Base-by-base conservation (phyloP, 2,329 filamentous ascomycete genomes). In the Proliferodiscus dingleyae region DNA sequence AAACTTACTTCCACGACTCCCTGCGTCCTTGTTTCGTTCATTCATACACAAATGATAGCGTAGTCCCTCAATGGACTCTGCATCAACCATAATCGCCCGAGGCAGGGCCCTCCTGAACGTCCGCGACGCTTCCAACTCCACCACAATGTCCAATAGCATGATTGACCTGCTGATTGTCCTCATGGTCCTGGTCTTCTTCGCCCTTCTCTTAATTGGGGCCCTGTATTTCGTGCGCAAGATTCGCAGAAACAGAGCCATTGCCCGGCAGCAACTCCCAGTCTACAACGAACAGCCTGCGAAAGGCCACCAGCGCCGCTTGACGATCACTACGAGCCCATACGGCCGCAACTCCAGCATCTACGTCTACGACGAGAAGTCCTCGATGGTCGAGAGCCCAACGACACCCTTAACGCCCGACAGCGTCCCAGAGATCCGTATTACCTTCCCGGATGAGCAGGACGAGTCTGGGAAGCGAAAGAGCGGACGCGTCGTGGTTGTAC, bases 371-470 rank as follows among this genome's bases (percentile, higher is more conserved):
- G 83, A 88, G 66, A 89, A 93, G 68, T 81, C 84, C 63, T 81
- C 81, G 54, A 82, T 94, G 69, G 80, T 91, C 56, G 77, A 82
- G 54, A 87, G 87, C 68, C 85, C 87, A 24, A 85, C 81, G 52
- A 84, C 88, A 13, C 87, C 90, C 18, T 73, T 85, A 59, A 87
- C 85, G 37, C 84, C 86, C n/a, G 87, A 80, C 67, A 85, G 86
- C 56, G 78, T 97, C 22, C 93, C 93, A 16, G 87, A 97, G 71
- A 98, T 98, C 61, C 89, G 90, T 68, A 95, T 98, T 67, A 97
- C 93, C 28, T 97, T 98, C 73, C 93, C 93, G 13, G 88, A 94
- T 60, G 93, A 97, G 73, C 84, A 94, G 58, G 90, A 96, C 63
- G 87, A 89, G 56, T 72, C 80, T 44, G 91, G 91, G 57, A 88